Evolutionary conservation across 2,329 filamentous ascomycete genomes (phyloP), one percentile per base, ranked within the genome.

Genomic region (Trichoderma asperellum): DNA sequence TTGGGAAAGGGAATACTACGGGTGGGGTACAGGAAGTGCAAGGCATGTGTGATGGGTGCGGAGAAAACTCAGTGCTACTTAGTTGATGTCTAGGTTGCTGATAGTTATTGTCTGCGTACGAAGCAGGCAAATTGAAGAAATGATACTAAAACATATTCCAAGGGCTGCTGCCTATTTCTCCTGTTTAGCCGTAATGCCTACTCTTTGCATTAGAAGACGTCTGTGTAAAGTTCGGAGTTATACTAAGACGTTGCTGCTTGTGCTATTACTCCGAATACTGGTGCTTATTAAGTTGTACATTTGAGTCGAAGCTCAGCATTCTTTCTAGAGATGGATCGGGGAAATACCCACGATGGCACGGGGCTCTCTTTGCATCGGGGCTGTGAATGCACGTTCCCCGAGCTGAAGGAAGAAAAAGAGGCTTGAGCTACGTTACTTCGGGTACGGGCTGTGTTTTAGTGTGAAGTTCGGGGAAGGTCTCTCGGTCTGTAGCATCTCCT

Each of bases 401-500:
- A 64, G 61, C 49, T 64, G 61, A 64, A 37, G 6, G 18, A 14
- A 7, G 6, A n/a, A n/a, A 43, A 43, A 43, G 16, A 6, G 37
- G 47, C 47, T 35, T 40, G 16, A 63, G 61, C 49, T 55, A 64
- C 61, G 61, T 64, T 64, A 64, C 61, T 52, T 64, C 60, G 61
- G 61, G 61, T 16, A 24, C 49, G 21, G 16, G 47, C 34, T 40
- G n/a, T n/a, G 21, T 63, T 64, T 64, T 64, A 29, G 34, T 55
- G 21, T 11, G 16, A 16, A 27, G 49, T 40, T 49, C 21, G 43
- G 43, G 47, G 21, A 49, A 47, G 43, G 37, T n/a, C 18, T 43
- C 6, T 43, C 16, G 16, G 40, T 43, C 40, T 43, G 16, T 10
- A n/a, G 43, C 32, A 49, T 49, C 21, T 21, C 47, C 24, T 55